Percentiles rank a stretch among this genome's conserved stretches.
These are phyloP conservation scores for Amaranthus tricolor DNA, from an alignment of 179 eudicot genomes.

Conservation along the genomic window DNA sequence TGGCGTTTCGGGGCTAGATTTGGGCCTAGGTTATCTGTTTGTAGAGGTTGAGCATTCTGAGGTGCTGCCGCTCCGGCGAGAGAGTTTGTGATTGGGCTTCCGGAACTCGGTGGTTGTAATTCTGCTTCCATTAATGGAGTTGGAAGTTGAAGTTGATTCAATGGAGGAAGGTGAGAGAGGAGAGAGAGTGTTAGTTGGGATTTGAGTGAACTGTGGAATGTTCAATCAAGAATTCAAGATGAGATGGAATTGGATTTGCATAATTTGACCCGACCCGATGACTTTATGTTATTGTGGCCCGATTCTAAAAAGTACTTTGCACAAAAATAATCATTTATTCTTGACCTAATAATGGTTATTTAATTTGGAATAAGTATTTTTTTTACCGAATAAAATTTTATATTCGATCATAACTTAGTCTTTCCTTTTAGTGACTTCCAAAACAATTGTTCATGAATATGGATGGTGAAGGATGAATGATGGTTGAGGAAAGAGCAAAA, in stretches of 20 bases:
- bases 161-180: background rate
- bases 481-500: no score
- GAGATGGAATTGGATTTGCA: background rate
- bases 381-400: no score
- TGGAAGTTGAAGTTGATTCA: background rate
- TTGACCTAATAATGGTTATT: no score
- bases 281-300: background rate
- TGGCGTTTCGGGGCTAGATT: constrained; percentile 51
- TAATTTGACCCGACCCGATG: background rate
- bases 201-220: constrained; percentile 2
- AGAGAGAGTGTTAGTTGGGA: background rate
- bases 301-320: background rate
- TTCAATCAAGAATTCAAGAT: background rate
- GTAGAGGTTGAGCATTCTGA: background rate
- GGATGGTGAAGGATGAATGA: no score
- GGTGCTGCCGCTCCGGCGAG: background rate
- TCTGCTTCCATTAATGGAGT: constrained; percentile 16
- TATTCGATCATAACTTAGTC: no score
- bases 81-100: constrained; percentile 2
- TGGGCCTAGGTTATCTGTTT: constrained; percentile 6
- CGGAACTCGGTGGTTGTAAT: background rate
- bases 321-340: no score
- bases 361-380: no score
- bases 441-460: no score
- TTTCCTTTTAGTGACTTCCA: no score